These are phyloP conservation scores for Bullera alba DNA, from an alignment of 768 basidiomycete genomes.

Conservation along the genomic window DNA sequence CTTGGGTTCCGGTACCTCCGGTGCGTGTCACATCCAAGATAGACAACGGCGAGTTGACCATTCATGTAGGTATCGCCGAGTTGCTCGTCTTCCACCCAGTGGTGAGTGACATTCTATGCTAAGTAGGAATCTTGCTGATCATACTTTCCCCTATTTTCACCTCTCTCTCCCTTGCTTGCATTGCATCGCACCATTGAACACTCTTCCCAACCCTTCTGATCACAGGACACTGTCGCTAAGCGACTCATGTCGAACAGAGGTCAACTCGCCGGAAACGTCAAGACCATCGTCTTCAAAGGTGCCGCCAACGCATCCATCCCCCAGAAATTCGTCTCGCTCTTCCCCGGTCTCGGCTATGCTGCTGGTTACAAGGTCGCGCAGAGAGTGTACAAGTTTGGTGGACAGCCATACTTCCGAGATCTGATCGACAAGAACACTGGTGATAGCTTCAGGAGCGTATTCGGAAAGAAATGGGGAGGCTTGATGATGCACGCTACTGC, in stretches of 20 bases:
- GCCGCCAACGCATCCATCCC: slow-evolving; percentile 62
- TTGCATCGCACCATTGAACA: background rate
- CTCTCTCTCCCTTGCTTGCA: background rate
- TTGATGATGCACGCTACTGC: slow-evolving; percentile 92
- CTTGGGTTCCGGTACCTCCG: slow-evolving; percentile 85
- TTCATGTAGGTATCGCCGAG: slow-evolving; percentile 78
- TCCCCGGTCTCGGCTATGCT: slow-evolving; percentile 92
- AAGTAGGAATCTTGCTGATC: background rate
- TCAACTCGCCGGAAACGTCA: slow-evolving; percentile 53
- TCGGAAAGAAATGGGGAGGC: slow-evolving; percentile 92
- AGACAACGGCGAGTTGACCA: slow-evolving; percentile 3
- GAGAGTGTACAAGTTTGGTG: slow-evolving; percentile 95
- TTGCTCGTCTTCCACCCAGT: slow-evolving; percentile 84
- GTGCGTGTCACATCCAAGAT: slow-evolving; percentile 50
- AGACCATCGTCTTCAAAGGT: slow-evolving; percentile 80
- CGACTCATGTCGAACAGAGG: slow-evolving; percentile 96
- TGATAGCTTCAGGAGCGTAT: slow-evolving; percentile 67
- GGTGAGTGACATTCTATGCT: slow-evolving; percentile 29
- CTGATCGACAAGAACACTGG: slow-evolving; percentile 75
- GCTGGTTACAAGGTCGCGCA: slow-evolving; percentile 96
- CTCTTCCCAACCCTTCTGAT: slow-evolving; percentile 46
- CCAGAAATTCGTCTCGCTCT: slow-evolving; percentile 77
- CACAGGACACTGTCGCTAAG: slow-evolving; percentile 86
- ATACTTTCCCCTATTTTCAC: background rate
- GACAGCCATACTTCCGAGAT: slow-evolving; percentile 97